Evolutionary conservation across 192 early-diverging fungal species (phyloP).

Genomic region (Coemansia sp.): DNA sequence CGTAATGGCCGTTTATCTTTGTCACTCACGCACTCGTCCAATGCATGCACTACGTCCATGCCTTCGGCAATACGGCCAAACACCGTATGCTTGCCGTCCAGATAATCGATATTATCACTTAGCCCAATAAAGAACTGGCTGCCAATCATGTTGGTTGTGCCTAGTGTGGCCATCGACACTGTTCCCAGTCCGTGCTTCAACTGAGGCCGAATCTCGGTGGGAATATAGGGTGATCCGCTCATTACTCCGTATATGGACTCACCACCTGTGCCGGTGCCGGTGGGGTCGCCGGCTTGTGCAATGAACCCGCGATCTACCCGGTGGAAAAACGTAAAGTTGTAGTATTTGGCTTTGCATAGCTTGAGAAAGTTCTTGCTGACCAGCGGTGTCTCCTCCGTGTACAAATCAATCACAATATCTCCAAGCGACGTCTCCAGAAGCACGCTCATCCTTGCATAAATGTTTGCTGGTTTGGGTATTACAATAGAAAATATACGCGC

Average conservation of each 20-base stretch:
- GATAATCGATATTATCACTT: slow-evolving; percentile 63
- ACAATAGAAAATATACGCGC: no score
- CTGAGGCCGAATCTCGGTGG: slow-evolving; percentile 66
- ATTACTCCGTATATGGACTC: slow-evolving; percentile 62
- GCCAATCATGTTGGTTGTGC: slow-evolving; percentile 50
- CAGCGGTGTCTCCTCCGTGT: slow-evolving; percentile 62
- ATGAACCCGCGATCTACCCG: slow-evolving; percentile 83
- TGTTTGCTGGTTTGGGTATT: no score
- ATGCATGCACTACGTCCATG: slow-evolving; percentile 77
- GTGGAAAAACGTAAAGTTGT: slow-evolving; percentile 80
- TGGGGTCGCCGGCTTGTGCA: slow-evolving; percentile 95
- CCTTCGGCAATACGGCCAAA: slow-evolving; percentile 94
- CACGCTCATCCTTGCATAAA: slow-evolving; percentile 59
- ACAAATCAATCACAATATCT: slow-evolving; percentile 32
- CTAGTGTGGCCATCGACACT: slow-evolving; percentile 83
- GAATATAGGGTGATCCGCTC: slow-evolving; percentile 60
- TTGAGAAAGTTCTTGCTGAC: slow-evolving; percentile 89
- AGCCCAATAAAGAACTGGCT: slow-evolving; percentile 68
- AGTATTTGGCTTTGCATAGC: slow-evolving; percentile 84
- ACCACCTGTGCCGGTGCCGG: slow-evolving; percentile 88
- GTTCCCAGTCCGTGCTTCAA: slow-evolving; percentile 78
- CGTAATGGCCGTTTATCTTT: slow-evolving; percentile 70
- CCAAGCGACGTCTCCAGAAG: slow-evolving; percentile 82
- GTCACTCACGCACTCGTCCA: slow-evolving; percentile 73
- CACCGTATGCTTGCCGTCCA: slow-evolving; percentile 84